phyloP scores from a whole-genome alignment of 192 early-diverging fungal genomes.

The Coemansia guatemalensis region DNA sequence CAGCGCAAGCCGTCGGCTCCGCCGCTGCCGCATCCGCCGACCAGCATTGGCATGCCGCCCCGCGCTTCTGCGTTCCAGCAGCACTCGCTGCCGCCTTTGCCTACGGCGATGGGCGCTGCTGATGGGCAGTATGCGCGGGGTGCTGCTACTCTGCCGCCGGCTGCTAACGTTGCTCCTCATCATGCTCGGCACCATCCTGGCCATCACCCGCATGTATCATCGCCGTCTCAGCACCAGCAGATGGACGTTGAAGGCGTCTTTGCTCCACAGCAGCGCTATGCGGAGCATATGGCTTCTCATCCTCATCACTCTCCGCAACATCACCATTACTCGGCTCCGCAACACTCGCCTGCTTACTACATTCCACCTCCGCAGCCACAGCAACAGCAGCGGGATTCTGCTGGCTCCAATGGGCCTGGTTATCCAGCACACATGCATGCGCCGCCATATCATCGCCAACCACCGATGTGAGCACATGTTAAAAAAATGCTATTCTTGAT shows the following conservation, averaged over 20 bases:
- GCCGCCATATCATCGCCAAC: conserved; percentile 13
- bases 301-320: too few species aligned
- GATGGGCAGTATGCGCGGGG: too few species aligned
- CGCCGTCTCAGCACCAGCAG: not conserved
- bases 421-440: conserved; percentile 1
- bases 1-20: conserved; percentile 39
- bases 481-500: conserved; percentile 6
- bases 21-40: conserved; percentile 10
- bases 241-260: too few species aligned
- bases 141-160: not conserved
- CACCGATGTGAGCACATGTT: conserved; percentile 4
- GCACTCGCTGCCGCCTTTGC: not conserved
- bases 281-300: too few species aligned
- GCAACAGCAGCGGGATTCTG: conserved; percentile 7
- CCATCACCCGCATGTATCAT: conserved; percentile 4
- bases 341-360: conserved; percentile 7
- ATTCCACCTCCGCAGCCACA: conserved; percentile 7
- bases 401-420: not conserved
- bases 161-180: not conserved
- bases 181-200: not conserved
- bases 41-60: not conserved
- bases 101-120: too few species aligned
- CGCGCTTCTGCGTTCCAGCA: not conserved
- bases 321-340: not conserved
- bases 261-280: too few species aligned